Conservation (phyloP, 352 stramenopile genomes). For the Globisporangium acanthophoron region DNA sequence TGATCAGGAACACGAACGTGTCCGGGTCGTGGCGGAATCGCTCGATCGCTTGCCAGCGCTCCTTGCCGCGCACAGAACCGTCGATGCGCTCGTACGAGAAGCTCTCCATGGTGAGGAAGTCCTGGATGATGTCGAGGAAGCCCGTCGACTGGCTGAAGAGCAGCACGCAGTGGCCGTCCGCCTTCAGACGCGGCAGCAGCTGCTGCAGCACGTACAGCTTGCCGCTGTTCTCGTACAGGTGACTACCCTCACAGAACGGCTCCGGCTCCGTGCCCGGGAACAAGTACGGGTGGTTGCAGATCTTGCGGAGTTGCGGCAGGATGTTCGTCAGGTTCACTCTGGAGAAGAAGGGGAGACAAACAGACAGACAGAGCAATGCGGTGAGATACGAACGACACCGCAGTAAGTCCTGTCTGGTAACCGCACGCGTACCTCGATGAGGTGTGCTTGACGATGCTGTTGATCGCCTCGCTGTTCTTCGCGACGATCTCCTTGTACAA, state of each 20-base stretch:
- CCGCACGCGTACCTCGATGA: conserved; percentile 4
- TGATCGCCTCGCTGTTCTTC: conserved; percentile 50
- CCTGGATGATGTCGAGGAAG: conserved; percentile 79
- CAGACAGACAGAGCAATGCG: background rate
- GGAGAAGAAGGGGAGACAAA: background rate
- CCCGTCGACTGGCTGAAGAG: conserved; percentile 75
- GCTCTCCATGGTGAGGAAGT: conserved; percentile 68
- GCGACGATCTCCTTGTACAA: conserved; percentile 79
- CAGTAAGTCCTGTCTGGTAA: background rate
- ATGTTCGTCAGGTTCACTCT: conserved; percentile 94
- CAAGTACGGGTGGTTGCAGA: conserved; percentile 90
- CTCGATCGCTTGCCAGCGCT: conserved; percentile 79
- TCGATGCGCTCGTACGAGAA: conserved; percentile 80
- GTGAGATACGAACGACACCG: no score
- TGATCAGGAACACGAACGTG: conserved; percentile 88
- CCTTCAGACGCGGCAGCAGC: conserved; percentile 69
- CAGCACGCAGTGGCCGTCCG: conserved; percentile 79
- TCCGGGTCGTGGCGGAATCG: conserved; percentile 77
- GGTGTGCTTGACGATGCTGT: conserved; percentile 28
- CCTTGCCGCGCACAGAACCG: conserved; percentile 66
- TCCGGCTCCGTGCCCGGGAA: conserved; percentile 79
- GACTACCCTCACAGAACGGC: conserved; percentile 62
- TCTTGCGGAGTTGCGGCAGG: conserved; percentile 90
- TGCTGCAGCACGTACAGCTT: conserved; percentile 86
- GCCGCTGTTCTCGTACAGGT: conserved; percentile 73